Conservation (phyloP, 192 early-diverging fungal species). For the Backusella macrospora region DNA sequence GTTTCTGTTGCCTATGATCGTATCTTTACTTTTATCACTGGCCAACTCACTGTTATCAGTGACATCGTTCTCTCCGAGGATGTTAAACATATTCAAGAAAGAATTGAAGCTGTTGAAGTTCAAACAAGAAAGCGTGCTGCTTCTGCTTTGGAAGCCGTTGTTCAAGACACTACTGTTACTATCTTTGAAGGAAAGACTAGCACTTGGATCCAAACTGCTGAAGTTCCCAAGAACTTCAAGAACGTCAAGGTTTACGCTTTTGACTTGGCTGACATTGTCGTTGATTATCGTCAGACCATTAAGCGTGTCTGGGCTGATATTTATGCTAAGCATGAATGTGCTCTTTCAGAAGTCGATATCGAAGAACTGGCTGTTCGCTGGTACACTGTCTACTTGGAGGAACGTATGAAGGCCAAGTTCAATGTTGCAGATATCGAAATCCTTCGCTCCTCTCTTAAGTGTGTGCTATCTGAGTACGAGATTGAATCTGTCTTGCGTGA, state of each 20-base stretch:
- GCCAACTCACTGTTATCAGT: slow-evolving; percentile 3
- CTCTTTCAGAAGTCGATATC: not conserved
- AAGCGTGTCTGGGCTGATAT: slow-evolving; percentile 15
- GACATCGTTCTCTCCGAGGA: slow-evolving; percentile 9
- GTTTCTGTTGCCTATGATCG: slow-evolving; percentile 11
- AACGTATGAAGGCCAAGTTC: not conserved
- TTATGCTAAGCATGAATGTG: slow-evolving; percentile 2
- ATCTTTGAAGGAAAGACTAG: slow-evolving; percentile 32
- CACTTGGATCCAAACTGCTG: slow-evolving; percentile 29
- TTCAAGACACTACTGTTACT: slow-evolving; percentile 16
- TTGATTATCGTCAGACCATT: slow-evolving; percentile 24
- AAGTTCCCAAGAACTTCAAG: slow-evolving; percentile 26
- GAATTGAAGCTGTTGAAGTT: not conserved
- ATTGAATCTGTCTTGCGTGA: slow-evolving; percentile 18
- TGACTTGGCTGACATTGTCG: slow-evolving; percentile 26
- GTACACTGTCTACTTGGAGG: slow-evolving; percentile 21
- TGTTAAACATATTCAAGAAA: slow-evolving; percentile 18
- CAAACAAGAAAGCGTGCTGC: slow-evolving; percentile 19
- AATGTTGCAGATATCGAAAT: slow-evolving; percentile 13
- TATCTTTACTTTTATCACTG: slow-evolving; percentile 9
- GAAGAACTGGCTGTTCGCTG: slow-evolving; percentile 20
- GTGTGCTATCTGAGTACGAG: slow-evolving; percentile 9
- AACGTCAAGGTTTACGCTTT: slow-evolving; percentile 26
- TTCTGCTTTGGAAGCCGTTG: slow-evolving; percentile 12
- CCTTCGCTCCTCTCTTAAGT: slow-evolving; percentile 7